Base-by-base conservation (phyloP, 2,329 filamentous ascomycete genomes). In the Ramularia collo-cygni region DNA sequence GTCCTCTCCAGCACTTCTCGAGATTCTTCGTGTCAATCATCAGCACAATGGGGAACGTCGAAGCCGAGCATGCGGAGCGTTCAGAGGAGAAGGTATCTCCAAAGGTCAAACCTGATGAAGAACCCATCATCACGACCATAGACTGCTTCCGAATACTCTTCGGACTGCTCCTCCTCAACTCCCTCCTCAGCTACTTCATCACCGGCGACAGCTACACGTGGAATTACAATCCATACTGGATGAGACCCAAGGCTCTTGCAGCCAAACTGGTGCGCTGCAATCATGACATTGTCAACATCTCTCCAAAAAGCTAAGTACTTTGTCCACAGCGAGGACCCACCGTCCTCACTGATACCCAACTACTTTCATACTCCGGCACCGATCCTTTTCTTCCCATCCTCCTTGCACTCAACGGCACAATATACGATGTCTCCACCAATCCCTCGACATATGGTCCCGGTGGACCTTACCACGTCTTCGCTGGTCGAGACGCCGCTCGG, bases 391-490 rank as follows among this genome's bases (percentile, higher is more conserved):
- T 83, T 44, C 92, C 92, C 5, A 78, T 96, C 61, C 94, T 95
- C 69, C 76, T 98, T 40, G 87, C 88, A 47, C 79, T 98, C 56
- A 90, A 92, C 68, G 82, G 84, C 57, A 85, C 79, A 42, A 85
- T 93, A 65, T 92, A 83, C 72, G 86, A 93, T 64, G 86, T 93
- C 28, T 76, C 77, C n/a, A 66, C 73, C 19, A 80, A 79, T 38
- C 62, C 61, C 8, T 48, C 51, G 19, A 49, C 60, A 42, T 73
- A 73, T 71, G 76, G 53, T 64, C 74, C 89, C 0, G 88, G 87
- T 18, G 92, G 89, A 4, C 79, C 79, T 27, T 98, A 98, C 71
- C 74, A 81, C 56, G 81, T 83, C 66, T 95, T 98, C 63, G 78
- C 88, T 0, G 92, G 90, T 45, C 74, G 75, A 47, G 92, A 98